phyloP scores from a whole-genome alignment of 371 early-diverging fungal genomes.

The Actinomucor elegans region DNA sequence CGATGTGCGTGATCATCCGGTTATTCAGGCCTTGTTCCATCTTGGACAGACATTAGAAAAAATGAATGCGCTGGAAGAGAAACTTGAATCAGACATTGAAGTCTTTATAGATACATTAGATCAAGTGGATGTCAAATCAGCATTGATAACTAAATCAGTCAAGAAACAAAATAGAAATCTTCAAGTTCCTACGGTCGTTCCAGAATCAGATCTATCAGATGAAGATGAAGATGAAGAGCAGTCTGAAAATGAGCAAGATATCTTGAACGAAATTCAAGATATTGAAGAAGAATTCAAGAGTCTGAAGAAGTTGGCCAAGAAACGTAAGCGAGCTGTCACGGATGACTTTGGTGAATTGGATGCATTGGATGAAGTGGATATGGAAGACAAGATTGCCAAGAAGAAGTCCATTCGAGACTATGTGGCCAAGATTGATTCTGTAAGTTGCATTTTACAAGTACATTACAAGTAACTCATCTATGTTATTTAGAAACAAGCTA shows the following conservation, averaged over 20 bases:
- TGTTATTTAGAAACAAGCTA: conserved; percentile 35
- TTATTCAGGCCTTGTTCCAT: conserved; percentile 76
- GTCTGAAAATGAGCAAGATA: conserved; percentile 34
- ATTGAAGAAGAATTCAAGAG: conserved; percentile 54
- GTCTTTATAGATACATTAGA: conserved; percentile 15
- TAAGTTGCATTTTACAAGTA: conserved; percentile 21
- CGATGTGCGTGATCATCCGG: conserved; percentile 78
- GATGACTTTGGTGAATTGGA: conserved; percentile 82
- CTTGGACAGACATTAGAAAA: conserved; percentile 69
- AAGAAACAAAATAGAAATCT: not conserved
- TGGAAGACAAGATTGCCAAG: conserved; percentile 76
- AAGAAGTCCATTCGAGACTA: conserved; percentile 73
- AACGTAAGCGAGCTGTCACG: conserved; percentile 50
- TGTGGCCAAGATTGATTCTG: conserved; percentile 71
- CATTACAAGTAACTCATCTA: not conserved
- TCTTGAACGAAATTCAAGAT: conserved; percentile 39
- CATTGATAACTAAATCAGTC: not conserved
- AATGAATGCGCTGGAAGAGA: conserved; percentile 67
- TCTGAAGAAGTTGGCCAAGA: conserved; percentile 38
- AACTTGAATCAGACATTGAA: conserved; percentile 42
- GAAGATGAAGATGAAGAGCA: conserved; percentile 27
- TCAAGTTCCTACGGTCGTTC: not conserved
- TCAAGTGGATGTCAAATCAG: not conserved
- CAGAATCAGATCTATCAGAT: conserved; percentile 16
- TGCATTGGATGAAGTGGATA: conserved; percentile 72